These are phyloP conservation scores for Boletus reticulatus DNA, from an alignment of 768 basidiomycete genomes.

Conservation along the genomic window DNA sequence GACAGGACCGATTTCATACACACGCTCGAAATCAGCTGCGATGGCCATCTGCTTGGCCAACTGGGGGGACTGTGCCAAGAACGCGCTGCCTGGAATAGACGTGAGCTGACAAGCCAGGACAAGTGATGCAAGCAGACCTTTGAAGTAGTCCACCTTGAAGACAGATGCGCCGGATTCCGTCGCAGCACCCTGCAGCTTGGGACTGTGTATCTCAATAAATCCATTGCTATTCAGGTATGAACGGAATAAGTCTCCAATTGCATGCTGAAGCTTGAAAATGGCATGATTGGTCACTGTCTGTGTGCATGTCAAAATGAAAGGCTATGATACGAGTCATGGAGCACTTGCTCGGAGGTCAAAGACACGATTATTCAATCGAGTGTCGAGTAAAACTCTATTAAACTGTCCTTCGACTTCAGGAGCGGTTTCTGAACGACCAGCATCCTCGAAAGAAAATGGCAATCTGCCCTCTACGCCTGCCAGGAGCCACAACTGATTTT, in stretches of 20 bases:
- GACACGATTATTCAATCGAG: slow-evolving; percentile 91
- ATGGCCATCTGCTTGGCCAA: slow-evolving; percentile 99
- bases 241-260: slow-evolving; percentile 86
- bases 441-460: slow-evolving; percentile 93
- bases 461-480: slow-evolving; percentile 76
- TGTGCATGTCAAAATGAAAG: slow-evolving; percentile 7
- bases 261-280: slow-evolving; percentile 89
- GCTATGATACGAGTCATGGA: not conserved
- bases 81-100: slow-evolving; percentile 68
- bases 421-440: slow-evolving; percentile 77
- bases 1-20: slow-evolving; percentile 95
- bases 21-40: slow-evolving; percentile 96
- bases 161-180: slow-evolving; percentile 97
- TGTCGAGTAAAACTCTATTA: slow-evolving; percentile 86
- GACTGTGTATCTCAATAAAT: slow-evolving; percentile 95
- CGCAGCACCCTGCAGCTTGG: slow-evolving; percentile 94
- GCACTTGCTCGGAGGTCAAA: slow-evolving; percentile 83
- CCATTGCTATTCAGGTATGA: slow-evolving; percentile 68
- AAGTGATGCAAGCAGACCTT: slow-evolving; percentile 46
- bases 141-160: slow-evolving; percentile 98
- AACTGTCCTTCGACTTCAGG: slow-evolving; percentile 60
- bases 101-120: slow-evolving; percentile 3
- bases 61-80: slow-evolving; percentile 95
- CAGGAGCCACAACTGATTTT: slow-evolving; percentile 69
- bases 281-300: slow-evolving; percentile 96